phyloP scores from a whole-genome alignment of 192 early-diverging fungal genomes.

The Coemansia sp. region DNA sequence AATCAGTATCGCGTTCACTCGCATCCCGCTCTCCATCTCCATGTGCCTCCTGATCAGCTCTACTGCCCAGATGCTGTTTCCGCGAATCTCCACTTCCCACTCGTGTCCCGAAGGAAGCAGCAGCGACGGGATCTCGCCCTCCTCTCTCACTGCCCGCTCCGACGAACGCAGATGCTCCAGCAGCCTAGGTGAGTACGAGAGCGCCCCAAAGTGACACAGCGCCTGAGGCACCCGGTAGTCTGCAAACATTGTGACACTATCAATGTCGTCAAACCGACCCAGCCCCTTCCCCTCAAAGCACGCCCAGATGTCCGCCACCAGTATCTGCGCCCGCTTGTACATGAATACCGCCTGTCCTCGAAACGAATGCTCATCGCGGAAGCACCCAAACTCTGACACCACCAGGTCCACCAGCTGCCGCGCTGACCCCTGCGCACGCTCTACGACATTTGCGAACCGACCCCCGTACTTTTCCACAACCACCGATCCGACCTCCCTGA shows the following conservation, averaged over 20 bases:
- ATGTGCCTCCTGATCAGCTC: constrained; percentile 52
- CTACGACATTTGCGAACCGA: constrained; percentile 59
- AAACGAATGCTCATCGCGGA: constrained; percentile 63
- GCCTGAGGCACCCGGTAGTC: constrained; percentile 82
- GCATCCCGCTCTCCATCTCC: neutral
- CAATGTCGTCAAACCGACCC: constrained; percentile 72
- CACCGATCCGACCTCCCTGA: constrained; percentile 70
- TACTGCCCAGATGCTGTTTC: constrained; percentile 77
- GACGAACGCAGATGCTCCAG: constrained; percentile 36
- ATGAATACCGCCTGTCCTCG: constrained; percentile 57
- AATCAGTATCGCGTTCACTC: constrained; percentile 74
- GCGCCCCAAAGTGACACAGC: constrained; percentile 63
- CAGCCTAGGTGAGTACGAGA: constrained; percentile 66
- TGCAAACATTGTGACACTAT: constrained; percentile 85
- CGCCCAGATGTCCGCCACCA: constrained; percentile 83
- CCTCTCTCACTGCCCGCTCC: constrained; percentile 5
- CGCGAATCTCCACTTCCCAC: constrained; percentile 78
- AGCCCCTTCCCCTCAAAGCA: constrained; percentile 68
- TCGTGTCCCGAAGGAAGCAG: constrained; percentile 58
- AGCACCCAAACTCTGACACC: constrained; percentile 61
- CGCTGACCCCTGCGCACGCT: constrained; percentile 53
- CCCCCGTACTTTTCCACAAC: constrained; percentile 61
- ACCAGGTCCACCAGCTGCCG: constrained; percentile 58
- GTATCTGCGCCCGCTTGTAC: constrained; percentile 81
- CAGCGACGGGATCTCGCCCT: neutral